Percentiles rank a stretch among this genome's conserved stretches.
These are phyloP conservation scores for Diutina scorzettiae DNA, from an alignment of 1,139 yeast species.

Conservation along the genomic window DNA sequence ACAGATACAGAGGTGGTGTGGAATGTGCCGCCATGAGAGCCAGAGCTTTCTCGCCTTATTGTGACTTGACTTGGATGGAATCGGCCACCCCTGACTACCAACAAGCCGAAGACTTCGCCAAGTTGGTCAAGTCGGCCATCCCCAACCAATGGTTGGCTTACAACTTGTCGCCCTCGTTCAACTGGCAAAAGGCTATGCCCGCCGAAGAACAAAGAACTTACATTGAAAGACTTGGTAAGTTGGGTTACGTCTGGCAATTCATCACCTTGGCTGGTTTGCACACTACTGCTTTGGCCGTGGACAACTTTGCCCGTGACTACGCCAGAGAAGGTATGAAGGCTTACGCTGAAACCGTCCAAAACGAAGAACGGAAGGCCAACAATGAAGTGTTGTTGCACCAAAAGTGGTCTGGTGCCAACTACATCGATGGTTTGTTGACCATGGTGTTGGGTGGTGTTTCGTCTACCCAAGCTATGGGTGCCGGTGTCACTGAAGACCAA, in stretches of 20 bases:
- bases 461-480: constrained; percentile 97
- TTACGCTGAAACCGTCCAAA: constrained; percentile 79
- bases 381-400: constrained; percentile 97
- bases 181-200: constrained; percentile 94
- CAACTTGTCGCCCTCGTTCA: constrained; percentile 93
- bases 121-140: constrained; percentile 68
- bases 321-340: constrained; percentile 89
- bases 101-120: constrained; percentile 92
- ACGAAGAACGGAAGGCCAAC: constrained; percentile 76
- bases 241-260: constrained; percentile 97
- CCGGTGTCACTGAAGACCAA: constrained; percentile 96
- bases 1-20: constrained; percentile 93
- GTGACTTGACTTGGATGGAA: constrained; percentile 98
- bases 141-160: constrained; percentile 95
- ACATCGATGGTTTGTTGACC: constrained; percentile 82
- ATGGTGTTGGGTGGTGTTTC: constrained; percentile 92
- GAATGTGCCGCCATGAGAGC: constrained; percentile 98
- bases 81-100: constrained; percentile 87
- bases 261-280: constrained; percentile 96
- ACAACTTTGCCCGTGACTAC: constrained; percentile 71
- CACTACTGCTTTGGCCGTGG: constrained; percentile 88
- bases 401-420: constrained; percentile 99
- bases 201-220: constrained; percentile 82
- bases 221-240: constrained; percentile 73
- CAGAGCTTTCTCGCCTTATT: constrained; percentile 89